Evolutionary conservation across 2,329 filamentous ascomycete species (phyloP), one percentile per base, ranked within the genome.

Genomic region (Alternaria brassicae): DNA sequence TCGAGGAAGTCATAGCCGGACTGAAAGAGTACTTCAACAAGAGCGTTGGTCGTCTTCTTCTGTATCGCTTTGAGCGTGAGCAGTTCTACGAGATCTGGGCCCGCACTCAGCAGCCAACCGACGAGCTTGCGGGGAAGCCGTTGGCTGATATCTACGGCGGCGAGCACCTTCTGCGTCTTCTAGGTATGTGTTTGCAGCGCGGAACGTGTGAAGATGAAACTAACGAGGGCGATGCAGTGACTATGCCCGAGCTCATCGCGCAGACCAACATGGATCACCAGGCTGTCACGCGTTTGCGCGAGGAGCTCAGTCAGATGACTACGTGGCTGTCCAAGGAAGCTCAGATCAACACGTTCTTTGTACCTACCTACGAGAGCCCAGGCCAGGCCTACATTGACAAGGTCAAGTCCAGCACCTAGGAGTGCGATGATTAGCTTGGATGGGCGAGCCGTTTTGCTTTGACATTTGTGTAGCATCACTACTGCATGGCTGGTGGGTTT

Each of bases 181-280:
- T 99, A 39, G 92, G 94, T 97, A 86, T 68, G 86, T 79, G 6
- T 7, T 37, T 3, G n/a, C 27, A 2, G 28, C 5, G 19, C 5
- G 2, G 34, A 7, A 1, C 3, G 5, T 23, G 12, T 13, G 8
- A 12, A 9, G 2, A 34, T 42, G n/a, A 6, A 0, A 39, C 53
- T 66, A 39, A 58, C 47, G 1, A 27, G n/a, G 10, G 41, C 9
- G 13, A 15, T 10, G 12, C 68, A 97, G 94, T 96, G 3, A 90
- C 91, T 1, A 88, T 98, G 69, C 94, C 95, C 0, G 95, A 99
- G 75, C 88, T 98, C 39, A 89, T 98, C 62, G 93, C 93, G 4
- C 95, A 99, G 77, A 99, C 95, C 52, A 98, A 98, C 80, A 97
- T 99, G 93, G 95, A 98, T 73, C 85, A 90, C 53, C 93, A 96